phyloP scores from a whole-genome alignment of 495 filamentous ascomycete genomes.

The Lepidopterella palustris region DNA sequence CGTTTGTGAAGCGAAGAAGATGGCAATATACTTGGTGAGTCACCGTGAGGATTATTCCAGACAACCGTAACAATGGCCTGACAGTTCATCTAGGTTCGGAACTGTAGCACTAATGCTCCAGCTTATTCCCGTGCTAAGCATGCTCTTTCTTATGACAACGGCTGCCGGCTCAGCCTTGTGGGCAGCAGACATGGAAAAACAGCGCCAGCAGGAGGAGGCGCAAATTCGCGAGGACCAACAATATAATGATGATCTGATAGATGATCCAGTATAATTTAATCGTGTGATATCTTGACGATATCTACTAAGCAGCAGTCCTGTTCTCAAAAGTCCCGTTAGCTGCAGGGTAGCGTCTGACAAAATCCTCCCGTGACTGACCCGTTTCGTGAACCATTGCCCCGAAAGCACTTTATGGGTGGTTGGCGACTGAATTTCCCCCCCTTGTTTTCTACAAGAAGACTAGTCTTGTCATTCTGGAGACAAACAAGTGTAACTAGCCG shows the following conservation, averaged over 20 bases:
- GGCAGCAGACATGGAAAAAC: conserved; percentile 52
- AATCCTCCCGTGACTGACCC: no score
- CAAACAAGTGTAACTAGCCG: no score
- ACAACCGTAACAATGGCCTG: background rate
- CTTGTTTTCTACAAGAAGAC: no score
- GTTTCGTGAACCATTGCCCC: no score
- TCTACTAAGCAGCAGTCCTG: no score
- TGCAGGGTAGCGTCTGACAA: no score
- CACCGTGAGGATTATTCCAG: background rate
- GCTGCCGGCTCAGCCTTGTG: conserved; percentile 58
- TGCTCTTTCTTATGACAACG: conserved; percentile 62
- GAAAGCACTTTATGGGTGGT: no score
- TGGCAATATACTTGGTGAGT: conserved; percentile 56
- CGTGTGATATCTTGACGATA: background rate
- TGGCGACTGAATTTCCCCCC: no score
- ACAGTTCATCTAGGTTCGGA: conserved; percentile 45
- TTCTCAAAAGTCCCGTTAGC: no score
- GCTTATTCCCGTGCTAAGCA: conserved; percentile 55
- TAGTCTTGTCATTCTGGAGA: no score
- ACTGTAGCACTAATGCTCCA: conserved; percentile 56
- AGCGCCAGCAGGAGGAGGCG: conserved; percentile 16
- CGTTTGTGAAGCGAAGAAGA: conserved; percentile 45
- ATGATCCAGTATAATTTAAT: background rate
- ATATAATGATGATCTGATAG: conserved; percentile 18
- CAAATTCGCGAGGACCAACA: background rate